Conservation (phyloP, 352 stramenopile species). For the Pythium pyrilobum region DNA sequence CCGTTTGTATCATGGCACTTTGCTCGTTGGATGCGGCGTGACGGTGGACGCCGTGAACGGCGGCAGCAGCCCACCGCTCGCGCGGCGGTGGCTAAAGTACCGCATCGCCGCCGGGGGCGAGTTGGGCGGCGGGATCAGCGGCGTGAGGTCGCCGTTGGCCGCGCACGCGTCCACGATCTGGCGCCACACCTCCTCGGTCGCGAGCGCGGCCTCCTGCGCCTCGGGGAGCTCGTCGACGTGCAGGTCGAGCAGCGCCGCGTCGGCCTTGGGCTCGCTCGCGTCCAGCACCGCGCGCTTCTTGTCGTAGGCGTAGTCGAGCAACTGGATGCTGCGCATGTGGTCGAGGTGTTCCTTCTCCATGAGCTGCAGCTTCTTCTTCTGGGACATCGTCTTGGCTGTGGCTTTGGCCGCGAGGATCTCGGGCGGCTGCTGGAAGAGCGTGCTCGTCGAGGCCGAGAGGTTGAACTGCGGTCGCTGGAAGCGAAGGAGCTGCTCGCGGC, state of each 20-base stretch:
- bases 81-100: slow-evolving; percentile 47
- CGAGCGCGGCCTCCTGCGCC: slow-evolving; percentile 25
- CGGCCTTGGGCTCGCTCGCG: slow-evolving; percentile 36
- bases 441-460: slow-evolving; percentile 65
- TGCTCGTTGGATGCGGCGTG: slow-evolving; percentile 14
- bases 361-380: slow-evolving; percentile 33
- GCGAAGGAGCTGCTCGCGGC: slow-evolving; percentile 44
- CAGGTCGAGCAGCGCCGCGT: slow-evolving; percentile 50
- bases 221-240: slow-evolving; percentile 28
- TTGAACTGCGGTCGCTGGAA: slow-evolving; percentile 44
- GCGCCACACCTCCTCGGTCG: slow-evolving; percentile 47
- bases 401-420: slow-evolving; percentile 61
- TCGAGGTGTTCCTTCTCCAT: slow-evolving; percentile 59
- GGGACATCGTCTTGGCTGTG: slow-evolving; percentile 36
- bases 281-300: slow-evolving; percentile 45
- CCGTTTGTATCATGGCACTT: slow-evolving; percentile 18
- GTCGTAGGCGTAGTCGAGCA: slow-evolving; percentile 70
- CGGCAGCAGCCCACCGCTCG: slow-evolving; percentile 25
- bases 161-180: slow-evolving; percentile 36
- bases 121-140: slow-evolving; percentile 53
- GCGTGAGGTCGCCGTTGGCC: slow-evolving; percentile 30
- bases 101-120: slow-evolving; percentile 54
- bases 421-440: slow-evolving; percentile 53
- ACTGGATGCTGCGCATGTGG: slow-evolving; percentile 65
- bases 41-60: slow-evolving; percentile 36